phyloP scores from a whole-genome alignment of 495 filamentous ascomycete species.

The Annulohypoxylon stygium region DNA sequence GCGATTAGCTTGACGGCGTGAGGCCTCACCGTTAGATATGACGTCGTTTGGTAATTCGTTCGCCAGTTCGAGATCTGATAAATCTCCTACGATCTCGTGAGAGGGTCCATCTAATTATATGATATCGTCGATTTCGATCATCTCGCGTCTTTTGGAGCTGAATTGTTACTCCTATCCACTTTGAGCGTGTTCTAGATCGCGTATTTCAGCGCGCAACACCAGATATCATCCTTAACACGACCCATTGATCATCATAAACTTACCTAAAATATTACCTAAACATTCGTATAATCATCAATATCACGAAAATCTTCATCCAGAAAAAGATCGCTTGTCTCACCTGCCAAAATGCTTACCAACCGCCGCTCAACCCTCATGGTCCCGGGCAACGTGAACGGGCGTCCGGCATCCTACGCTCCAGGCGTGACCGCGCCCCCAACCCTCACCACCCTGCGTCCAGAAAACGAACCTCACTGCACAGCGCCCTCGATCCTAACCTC shows the following conservation, averaged over 20 bases:
- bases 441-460: conserved; percentile 31
- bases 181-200: background rate
- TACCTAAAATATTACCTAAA: background rate
- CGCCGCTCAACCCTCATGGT: conserved; percentile 47
- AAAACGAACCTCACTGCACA: conserved; percentile 40
- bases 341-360: conserved; percentile 45
- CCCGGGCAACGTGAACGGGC: conserved; percentile 24
- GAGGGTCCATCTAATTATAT: conserved; percentile 22
- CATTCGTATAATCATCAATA: background rate
- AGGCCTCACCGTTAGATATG: conserved; percentile 36
- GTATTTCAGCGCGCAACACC: conserved; percentile 7
- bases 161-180: background rate
- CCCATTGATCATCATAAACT: background rate
- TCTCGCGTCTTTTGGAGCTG: conserved; percentile 8
- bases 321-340: background rate
- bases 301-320: background rate
- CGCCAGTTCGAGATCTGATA: conserved; percentile 30
- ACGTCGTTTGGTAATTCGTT: conserved; percentile 13
- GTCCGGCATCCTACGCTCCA: conserved; percentile 18
- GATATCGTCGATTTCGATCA: conserved; percentile 10
- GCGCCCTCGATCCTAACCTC: conserved; percentile 39
- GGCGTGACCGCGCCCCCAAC: background rate
- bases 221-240: background rate
- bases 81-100: conserved; percentile 34
- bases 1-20: conserved; percentile 17